Evolutionary conservation across 2,329 filamentous ascomycete genomes (phyloP), one percentile per base, ranked within the genome.

Genomic region (Basipetospora sp.): DNA sequence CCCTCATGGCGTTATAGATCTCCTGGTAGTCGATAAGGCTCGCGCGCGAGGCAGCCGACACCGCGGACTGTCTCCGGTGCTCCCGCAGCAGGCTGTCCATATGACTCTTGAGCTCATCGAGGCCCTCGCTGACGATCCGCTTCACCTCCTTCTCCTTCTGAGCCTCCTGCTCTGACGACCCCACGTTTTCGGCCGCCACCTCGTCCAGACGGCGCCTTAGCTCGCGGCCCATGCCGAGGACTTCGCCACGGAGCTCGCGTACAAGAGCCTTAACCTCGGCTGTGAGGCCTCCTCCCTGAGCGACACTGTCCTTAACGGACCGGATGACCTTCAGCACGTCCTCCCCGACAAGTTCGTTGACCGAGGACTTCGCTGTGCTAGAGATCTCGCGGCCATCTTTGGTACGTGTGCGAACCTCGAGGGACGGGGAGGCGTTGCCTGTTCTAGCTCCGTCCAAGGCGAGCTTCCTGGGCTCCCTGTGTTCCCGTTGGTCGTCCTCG

Each of bases 221-320:
- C 46, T 94, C 86, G 40, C 88, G 72, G 4, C 88, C 88, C 87
- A 94, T 94, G 3, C 86, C 87, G 4, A 94, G 67, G 8, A 96
- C 86, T 53, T 96, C 88, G 3, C 86, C 87, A 16, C 88, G 78
- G 26, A 96, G 68, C 50, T 94, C 87, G 17, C 86, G 78, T 8
- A 94, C 82, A 8, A 94, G 68, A 4, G 84, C 78, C 58, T 96
- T 96, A 45, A 94, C 84, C 54, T 93, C 85, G 39, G 85, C 85
- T 2, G 86, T 94, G 36, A 94, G 70, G 4, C 87, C 85, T 41
- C 88, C 88, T 29, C 83, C 77, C 55, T 93, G 83, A 1, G 83
- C 70, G 40, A 94, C 81, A 48, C 86, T 94, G 53, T 92, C 86
- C 54, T 93, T 94, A 54, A 96, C 81, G 41, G 80, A 80, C 44